Base-by-base conservation (phyloP, 495 filamentous ascomycete genomes). In the Astrothelium subdiscretum region DNA sequence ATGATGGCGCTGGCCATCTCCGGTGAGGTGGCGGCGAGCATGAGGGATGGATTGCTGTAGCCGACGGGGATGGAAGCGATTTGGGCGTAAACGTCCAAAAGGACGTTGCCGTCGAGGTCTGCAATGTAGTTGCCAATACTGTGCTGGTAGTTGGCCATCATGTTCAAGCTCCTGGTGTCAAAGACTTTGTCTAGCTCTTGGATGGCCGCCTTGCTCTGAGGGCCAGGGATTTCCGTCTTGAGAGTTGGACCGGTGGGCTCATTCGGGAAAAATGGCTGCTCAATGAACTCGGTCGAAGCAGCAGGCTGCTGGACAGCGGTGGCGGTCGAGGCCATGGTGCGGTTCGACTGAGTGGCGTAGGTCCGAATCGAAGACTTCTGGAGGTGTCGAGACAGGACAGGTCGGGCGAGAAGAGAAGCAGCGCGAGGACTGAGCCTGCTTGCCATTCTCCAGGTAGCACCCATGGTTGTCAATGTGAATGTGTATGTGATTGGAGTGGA, bases 41-140 rank as follows among this genome's bases (percentile, higher is more conserved):
- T 77, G 59, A 98, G 81, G 66, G 80, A 74, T 26, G 92, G 89
- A 76, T 98, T 98, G 82, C 90, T 96, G 83, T 98, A 98, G 58
- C 94, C 94, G 62, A 98, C 80, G 31, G 92, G 92, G 71, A 98
- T 98, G 27, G 92, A 97, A 67, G 94, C 94, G 70, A 97, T 97
- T 77, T 97, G 92, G 44, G 91, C 88, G 66, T 94, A 94, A 54
- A 79, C 78, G 65, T 79, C 79, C 29, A 78, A 74, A 59, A 78
- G 64, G 8, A 86, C 75, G 70, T 92, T 92, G 60, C 88, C 94
- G 75, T 98, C 94, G 4, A 88, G 80, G 75, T 98, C 94, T 42
- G 85, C 85, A 72, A 98, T 90, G 78, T 84, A 85, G 75, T 85
- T 85, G 67, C 82, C 83, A 69, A 77, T 70, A 59, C 80, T 83